These are phyloP conservation scores for Pterocarpus macrocarpus DNA, from an alignment of 306 rosid species.

Conservation along the genomic window DNA sequence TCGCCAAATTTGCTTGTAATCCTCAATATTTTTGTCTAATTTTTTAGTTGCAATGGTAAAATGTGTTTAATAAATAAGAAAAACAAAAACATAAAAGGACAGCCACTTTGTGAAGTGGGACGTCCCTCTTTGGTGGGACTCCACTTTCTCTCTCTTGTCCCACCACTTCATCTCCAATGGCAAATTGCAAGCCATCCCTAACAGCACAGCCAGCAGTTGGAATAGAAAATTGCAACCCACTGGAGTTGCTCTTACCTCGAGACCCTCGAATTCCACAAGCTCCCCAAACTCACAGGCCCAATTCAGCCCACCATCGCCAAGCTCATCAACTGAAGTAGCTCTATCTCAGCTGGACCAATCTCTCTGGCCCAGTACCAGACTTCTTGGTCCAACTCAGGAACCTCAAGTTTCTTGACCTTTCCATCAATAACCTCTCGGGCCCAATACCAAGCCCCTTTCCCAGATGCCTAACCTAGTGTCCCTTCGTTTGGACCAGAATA, in stretches of 20 bases:
- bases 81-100: too few relatives aligned
- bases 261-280: conserved; percentile 66
- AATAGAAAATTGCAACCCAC: too few relatives aligned
- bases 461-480: conserved; percentile 41
- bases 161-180: too few relatives aligned
- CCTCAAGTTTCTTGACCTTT: conserved; percentile 56
- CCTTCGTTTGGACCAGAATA: conserved; percentile 61
- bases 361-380: conserved; percentile 70
- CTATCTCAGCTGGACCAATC: conserved; percentile 57
- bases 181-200: too few relatives aligned
- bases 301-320: conserved; percentile 70
- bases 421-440: conserved; percentile 68
- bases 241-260: conserved; percentile 38
- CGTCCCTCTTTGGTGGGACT: too few relatives aligned
- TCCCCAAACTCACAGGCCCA: conserved; percentile 67
- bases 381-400: conserved; percentile 66
- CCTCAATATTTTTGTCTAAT: too few relatives aligned
- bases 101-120: too few relatives aligned
- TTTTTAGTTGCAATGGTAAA: too few relatives aligned
- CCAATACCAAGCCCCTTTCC: conserved; percentile 68
- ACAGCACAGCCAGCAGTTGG: too few relatives aligned
- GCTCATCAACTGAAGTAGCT: conserved; percentile 63
- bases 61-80: too few relatives aligned
- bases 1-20: too few relatives aligned
- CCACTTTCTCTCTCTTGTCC: too few relatives aligned